Base-by-base conservation (phyloP, 352 stramenopile genomes). In the Globisporangium ultimum region DNA sequence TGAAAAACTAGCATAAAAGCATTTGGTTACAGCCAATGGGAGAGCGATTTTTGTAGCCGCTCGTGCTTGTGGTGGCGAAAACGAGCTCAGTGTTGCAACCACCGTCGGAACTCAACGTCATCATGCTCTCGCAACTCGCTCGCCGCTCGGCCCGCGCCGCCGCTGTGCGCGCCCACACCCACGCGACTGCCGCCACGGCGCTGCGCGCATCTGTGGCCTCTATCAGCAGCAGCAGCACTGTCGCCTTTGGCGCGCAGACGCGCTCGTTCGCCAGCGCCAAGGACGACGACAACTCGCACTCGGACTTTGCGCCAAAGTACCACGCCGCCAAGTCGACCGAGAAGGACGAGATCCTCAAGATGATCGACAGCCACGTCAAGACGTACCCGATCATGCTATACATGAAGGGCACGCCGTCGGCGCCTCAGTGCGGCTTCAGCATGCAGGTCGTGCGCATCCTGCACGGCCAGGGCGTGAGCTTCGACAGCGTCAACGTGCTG, bases 401-500 rank as follows among this genome's bases (percentile, higher is more conserved):
- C 86, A 99, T 99, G 98, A 99, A 99, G 78, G 98, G 98, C 55
- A 99, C 96, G 60, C 97, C 98, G 38, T 81, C 80, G 61, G 83
- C 92, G 65, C 97, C 98, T 41, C 90, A 98, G 82, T 99, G 98
- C 72, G 97, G 97, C 58, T 99, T 99, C 72, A 98, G 87, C 48
- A 94, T 96, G 68, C 89, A 97, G 67, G 95, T 99, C 24, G 95
- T 99, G 48, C 80, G 93, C 68, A 98, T 98, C 53, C 70, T 99
- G 58, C 87, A 96, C 70, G 73, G 78, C 34, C 80, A 96, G 67
- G 89, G 89, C 65, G 77, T 95, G 61, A 97, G 97, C 69, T 99
- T 99, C 84, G 83, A 94, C 72, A 97, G 85, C 57, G 96, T 99
- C 45, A 99, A 99, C 84, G 96, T 99, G 52, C 82, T 99, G 43